Evolutionary conservation across 116 monocot species (phyloP).

Genomic region (Trichopus zeylanicus): DNA sequence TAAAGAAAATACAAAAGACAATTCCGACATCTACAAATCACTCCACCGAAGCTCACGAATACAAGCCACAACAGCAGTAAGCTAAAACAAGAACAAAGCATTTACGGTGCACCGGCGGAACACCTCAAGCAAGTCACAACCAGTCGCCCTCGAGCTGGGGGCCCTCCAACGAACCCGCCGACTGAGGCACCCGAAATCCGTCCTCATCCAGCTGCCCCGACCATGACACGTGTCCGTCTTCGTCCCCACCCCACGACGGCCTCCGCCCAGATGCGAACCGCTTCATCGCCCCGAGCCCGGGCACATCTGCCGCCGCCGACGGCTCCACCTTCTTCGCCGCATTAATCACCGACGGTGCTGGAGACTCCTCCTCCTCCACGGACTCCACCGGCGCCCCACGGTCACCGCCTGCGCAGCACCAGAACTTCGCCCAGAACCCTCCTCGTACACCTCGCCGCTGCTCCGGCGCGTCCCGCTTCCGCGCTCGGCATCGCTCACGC

Average conservation of each 20-base stretch:
- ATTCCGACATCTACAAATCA: no score
- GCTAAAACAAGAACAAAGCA: no score
- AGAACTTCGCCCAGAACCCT: constrained; percentile 3
- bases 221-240: constrained; percentile 7
- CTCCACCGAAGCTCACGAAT: no score
- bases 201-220: constrained; percentile 9
- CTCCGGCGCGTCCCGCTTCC: neutral
- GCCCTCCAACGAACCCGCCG: constrained; percentile 12
- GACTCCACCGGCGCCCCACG: neutral
- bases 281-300: constrained; percentile 36
- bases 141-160: neutral
- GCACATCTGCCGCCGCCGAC: constrained; percentile 5
- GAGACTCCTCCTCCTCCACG: constrained; percentile 2
- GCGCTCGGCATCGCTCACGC: constrained; percentile 6
- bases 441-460: neutral
- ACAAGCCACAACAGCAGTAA: no score
- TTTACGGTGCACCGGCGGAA: no score
- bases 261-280: constrained; percentile 39
- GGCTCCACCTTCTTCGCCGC: neutral
- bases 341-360: neutral
- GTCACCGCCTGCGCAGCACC: constrained; percentile 13
- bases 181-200: neutral
- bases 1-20: no score
- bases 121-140: no score
- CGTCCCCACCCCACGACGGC: constrained; percentile 25